A percentile compares a stretch with the other conserved stretches of the same genome.
phyloP scores from a whole-genome alignment of 2,329 filamentous ascomycete genomes.

The Neonectria hederae region DNA sequence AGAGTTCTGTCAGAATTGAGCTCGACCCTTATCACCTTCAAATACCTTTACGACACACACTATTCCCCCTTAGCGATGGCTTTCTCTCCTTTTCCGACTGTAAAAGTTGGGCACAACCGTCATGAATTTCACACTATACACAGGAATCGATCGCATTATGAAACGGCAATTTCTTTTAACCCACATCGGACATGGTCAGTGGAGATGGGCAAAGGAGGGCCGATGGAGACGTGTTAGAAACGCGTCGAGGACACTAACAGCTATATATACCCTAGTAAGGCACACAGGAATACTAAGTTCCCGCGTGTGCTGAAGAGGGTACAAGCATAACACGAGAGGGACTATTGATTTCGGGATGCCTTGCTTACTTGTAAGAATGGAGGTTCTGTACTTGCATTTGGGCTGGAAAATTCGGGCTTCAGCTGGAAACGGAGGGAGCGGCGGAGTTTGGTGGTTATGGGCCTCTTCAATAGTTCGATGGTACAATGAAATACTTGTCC shows the following conservation, averaged over 20 bases:
- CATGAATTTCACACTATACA: constrained; percentile 41
- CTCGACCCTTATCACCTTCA: background rate
- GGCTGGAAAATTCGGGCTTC: constrained; percentile 41
- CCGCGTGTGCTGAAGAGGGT: constrained; percentile 15
- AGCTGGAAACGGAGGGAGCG: constrained; percentile 45
- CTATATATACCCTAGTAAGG: constrained; percentile 34
- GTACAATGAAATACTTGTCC: constrained; percentile 38
- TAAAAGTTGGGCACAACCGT: constrained; percentile 36
- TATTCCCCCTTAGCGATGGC: constrained; percentile 40
- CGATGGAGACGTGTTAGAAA: constrained; percentile 16
- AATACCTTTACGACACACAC: constrained; percentile 35
- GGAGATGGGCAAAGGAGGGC: constrained; percentile 15
- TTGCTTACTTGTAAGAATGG: constrained; percentile 36
- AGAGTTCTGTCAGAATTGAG: background rate
- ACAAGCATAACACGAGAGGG: constrained; percentile 24
- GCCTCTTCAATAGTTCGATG: constrained; percentile 40
- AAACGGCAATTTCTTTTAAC: constrained; percentile 35
- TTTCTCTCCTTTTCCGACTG: constrained; percentile 43
- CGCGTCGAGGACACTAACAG: constrained; percentile 27
- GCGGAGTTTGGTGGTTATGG: constrained; percentile 47
- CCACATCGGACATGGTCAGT: constrained; percentile 31
- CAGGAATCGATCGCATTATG: constrained; percentile 41
- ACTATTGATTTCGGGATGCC: constrained; percentile 24
- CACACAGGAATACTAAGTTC: constrained; percentile 4
- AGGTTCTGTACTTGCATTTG: constrained; percentile 39